A percentile compares a stretch with the other conserved stretches of the same genome.
Conservation (phyloP, 2,329 filamentous ascomycete genomes). For the Fusarium multiceps region DNA sequence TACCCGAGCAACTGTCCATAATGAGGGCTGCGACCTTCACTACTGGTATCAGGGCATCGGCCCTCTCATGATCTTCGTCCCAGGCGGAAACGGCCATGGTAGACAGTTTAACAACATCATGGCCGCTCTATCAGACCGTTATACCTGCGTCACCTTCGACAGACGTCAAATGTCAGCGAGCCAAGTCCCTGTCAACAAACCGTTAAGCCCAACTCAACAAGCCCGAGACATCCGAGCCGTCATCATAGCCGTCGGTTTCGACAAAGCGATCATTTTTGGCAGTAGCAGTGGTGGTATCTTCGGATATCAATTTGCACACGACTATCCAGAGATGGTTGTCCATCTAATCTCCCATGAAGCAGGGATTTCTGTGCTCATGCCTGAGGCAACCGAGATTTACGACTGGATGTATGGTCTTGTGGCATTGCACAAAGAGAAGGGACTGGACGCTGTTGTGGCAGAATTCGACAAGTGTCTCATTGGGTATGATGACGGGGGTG, state of each 20-base stretch:
- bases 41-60: slow-evolving; percentile 16
- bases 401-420: slow-evolving; percentile 11
- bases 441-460: background rate
- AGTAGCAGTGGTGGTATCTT: slow-evolving; percentile 12
- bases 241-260: background rate
- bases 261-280: background rate
- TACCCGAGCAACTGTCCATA: background rate
- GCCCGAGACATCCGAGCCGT: slow-evolving; percentile 3
- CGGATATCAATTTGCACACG: slow-evolving; percentile 7
- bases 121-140: background rate
- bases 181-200: slow-evolving; percentile 9
- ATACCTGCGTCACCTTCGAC: slow-evolving; percentile 3
- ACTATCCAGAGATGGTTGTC: slow-evolving; percentile 8
- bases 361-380: background rate
- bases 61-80: background rate
- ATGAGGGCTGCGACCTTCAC: slow-evolving; percentile 13
- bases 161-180: slow-evolving; percentile 23
- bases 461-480: background rate
- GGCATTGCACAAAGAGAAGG: background rate
- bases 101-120: slow-evolving; percentile 23
- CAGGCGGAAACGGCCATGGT: slow-evolving; percentile 8
- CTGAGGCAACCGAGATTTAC: background rate
- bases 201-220: background rate
- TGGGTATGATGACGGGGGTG: background rate
- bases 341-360: slow-evolving; percentile 10